These are phyloP conservation scores for Apiotrichum veenhuisii DNA, from an alignment of 1,284 basidiomycete genomes.

Conservation along the genomic window DNA sequence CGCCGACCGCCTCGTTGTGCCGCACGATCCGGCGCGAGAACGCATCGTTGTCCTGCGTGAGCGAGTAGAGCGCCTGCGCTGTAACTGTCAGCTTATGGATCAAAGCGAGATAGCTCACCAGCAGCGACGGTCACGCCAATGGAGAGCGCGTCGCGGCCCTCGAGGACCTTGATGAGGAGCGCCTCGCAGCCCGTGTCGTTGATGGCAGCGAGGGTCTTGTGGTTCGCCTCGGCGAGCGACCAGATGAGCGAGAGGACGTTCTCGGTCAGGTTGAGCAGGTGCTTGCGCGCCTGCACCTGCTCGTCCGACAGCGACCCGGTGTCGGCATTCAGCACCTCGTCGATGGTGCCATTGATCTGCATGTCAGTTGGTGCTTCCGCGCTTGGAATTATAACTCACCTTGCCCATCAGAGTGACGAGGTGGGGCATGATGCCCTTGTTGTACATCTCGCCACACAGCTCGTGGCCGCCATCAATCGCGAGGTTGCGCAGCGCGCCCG, in stretches of 20 bases:
- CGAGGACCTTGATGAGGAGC: conserved; percentile 79
- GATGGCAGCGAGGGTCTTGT: conserved; percentile 81
- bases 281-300: conserved; percentile 61
- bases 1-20: conserved; percentile 62
- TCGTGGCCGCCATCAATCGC: conserved; percentile 91
- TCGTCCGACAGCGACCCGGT: conserved; percentile 50
- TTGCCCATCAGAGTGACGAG: conserved; percentile 41
- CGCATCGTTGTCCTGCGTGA: conserved; percentile 79
- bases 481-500: conserved; percentile 78
- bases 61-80: conserved; percentile 86
- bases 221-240: conserved; percentile 79
- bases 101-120: conserved; percentile 53
- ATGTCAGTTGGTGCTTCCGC: conserved; percentile 15
- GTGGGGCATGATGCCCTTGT: conserved; percentile 78
- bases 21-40: conserved; percentile 62
- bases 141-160: conserved; percentile 63
- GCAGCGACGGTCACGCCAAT: conserved; percentile 69
- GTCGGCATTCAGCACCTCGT: conserved; percentile 58
- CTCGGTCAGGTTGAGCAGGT: conserved; percentile 81
- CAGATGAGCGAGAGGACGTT: conserved; percentile 86
- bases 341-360: conserved; percentile 69
- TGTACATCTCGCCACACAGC: conserved; percentile 92
- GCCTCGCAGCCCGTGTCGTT: conserved; percentile 71
- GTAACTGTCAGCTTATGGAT: conserved; percentile 6
- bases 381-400: conserved; percentile 20